Conservation (phyloP, 164 flowering plant species). For the Chimonanthus praecox region DNA sequence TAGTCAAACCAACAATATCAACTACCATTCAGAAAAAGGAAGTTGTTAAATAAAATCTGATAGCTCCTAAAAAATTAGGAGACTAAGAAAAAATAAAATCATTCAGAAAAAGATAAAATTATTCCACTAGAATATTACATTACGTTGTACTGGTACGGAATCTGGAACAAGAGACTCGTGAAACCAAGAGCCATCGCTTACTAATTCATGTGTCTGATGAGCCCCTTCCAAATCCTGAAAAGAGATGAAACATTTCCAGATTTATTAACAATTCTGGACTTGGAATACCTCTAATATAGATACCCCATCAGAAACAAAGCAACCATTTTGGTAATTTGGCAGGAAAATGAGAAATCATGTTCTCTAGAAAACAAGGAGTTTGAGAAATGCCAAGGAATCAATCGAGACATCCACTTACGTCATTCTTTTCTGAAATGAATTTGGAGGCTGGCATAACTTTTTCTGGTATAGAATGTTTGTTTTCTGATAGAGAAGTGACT, state of each 20-base stretch:
- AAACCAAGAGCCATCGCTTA: slow-evolving; percentile 6
- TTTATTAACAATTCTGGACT: background rate
- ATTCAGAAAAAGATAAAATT: background rate
- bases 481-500: slow-evolving; percentile 9
- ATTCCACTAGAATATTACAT: background rate
- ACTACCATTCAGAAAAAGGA: background rate
- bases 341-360: background rate
- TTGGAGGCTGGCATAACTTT: slow-evolving; percentile 12
- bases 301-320: too few species aligned
- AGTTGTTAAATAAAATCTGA: background rate
- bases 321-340: too few species aligned
- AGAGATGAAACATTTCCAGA: slow-evolving; percentile 2
- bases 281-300: too few species aligned
- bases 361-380: background rate
- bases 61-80: background rate
- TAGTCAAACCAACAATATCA: background rate
- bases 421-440: background rate
- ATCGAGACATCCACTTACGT: background rate
- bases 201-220: slow-evolving; percentile 14
- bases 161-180: slow-evolving; percentile 4
- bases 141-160: slow-evolving; percentile 6
- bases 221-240: slow-evolving; percentile 27
- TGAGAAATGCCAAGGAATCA: slow-evolving; percentile 1
- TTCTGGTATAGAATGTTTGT: slow-evolving; percentile 11
- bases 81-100: background rate